These are phyloP conservation scores for Arachis monticola DNA, from an alignment of 331 rosid species.

Conservation along the genomic window DNA sequence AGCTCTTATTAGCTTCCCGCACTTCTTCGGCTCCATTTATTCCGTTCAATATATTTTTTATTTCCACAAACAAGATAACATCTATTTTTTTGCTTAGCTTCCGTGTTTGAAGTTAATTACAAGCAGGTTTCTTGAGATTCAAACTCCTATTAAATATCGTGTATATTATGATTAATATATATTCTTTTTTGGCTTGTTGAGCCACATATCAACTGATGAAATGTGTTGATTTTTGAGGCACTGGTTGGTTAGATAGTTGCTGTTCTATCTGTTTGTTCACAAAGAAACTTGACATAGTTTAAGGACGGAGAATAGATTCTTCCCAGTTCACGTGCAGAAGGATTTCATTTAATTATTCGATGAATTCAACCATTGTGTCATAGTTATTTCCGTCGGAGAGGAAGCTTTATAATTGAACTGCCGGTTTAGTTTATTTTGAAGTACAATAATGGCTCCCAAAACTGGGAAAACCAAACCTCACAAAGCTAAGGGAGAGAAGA, in stretches of 20 bases:
- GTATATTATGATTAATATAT: too few species aligned
- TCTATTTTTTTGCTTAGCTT: background rate
- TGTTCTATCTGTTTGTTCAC: background rate
- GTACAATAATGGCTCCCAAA: slow-evolving; percentile 93
- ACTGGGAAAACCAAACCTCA: slow-evolving; percentile 82
- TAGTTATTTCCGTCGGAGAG: slow-evolving; percentile 47
- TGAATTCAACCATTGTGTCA: slow-evolving; percentile 36
- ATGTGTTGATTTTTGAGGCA: background rate
- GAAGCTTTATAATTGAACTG: background rate
- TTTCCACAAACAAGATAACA: background rate
- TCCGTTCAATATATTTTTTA: background rate
- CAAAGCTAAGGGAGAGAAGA: slow-evolving; percentile 86
- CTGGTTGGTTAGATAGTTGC: background rate
- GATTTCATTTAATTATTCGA: slow-evolving; percentile 35
- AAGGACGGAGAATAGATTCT: slow-evolving; percentile 34
- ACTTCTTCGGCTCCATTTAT: slow-evolving; percentile 7
- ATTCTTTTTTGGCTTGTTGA: background rate
- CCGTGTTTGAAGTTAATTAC: background rate
- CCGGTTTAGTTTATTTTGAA: slow-evolving; percentile 22
- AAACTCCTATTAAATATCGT: background rate
- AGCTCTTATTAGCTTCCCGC: background rate
- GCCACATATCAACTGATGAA: background rate
- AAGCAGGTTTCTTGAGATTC: background rate
- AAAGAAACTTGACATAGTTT: slow-evolving; percentile 18
- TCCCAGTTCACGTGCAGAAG: background rate